These are phyloP conservation scores for Lachnellula occidentalis DNA, from an alignment of 2,329 filamentous ascomycete genomes.

Conservation along the genomic window DNA sequence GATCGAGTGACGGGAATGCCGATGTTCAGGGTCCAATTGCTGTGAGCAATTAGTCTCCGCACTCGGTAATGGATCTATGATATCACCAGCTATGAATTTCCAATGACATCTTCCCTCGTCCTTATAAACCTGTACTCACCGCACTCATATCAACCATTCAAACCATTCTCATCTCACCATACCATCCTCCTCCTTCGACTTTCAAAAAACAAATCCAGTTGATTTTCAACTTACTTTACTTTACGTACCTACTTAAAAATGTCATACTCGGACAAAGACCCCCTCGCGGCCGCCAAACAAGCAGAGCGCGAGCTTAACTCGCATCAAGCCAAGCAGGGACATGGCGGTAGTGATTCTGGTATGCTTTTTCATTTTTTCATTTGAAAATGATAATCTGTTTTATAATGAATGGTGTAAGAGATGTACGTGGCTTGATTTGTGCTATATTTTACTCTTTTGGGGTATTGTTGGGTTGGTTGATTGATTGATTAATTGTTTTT, in stretches of 20 bases:
- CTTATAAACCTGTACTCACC: neutral
- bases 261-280: conserved; percentile 38
- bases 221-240: neutral
- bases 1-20: neutral
- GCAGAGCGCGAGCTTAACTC: conserved; percentile 45
- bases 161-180: neutral
- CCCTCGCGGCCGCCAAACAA: conserved; percentile 39
- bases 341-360: conserved; percentile 35
- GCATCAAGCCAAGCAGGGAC: conserved; percentile 34
- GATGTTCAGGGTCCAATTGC: neutral
- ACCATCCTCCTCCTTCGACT: no score
- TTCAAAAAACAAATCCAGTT: neutral
- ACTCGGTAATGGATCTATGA: neutral
- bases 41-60: neutral
- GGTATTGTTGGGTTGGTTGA: no score
- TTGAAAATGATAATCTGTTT: neutral
- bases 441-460: no score
- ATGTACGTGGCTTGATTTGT: no score
- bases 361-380: conserved; percentile 7
- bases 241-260: conserved; percentile 27
- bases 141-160: neutral
- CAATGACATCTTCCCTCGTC: neutral
- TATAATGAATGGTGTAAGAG: no score
- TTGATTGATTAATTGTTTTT: no score
- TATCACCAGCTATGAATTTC: neutral